Evolutionary conservation across 495 filamentous ascomycete species (phyloP).

Genomic region (Rhizodiscina lignyota): DNA sequence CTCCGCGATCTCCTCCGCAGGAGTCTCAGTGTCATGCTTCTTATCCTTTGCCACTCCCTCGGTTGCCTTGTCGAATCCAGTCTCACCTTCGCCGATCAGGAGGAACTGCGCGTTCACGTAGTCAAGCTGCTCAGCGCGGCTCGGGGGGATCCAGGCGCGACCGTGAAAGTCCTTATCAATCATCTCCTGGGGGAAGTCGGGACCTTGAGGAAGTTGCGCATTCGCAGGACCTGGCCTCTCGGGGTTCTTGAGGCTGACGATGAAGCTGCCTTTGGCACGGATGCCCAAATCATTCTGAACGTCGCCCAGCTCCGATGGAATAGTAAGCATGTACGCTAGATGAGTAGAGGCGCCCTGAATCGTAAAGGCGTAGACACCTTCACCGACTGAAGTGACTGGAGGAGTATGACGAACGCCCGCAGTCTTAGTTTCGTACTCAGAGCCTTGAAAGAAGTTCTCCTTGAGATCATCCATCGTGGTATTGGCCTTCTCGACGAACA

Average conservation of each 20-base stretch:
- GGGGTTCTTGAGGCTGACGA: conserved; percentile 71
- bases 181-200: conserved; percentile 63
- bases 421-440: conserved; percentile 65
- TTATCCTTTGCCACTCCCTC: conserved; percentile 38
- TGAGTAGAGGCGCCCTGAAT: conserved; percentile 55
- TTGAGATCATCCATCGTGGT: conserved; percentile 53
- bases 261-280: conserved; percentile 53
- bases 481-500: conserved; percentile 67
- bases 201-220: conserved; percentile 42
- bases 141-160: conserved; percentile 54
- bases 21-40: conserved; percentile 39
- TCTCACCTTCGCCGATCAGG: conserved; percentile 50
- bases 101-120: conserved; percentile 68
- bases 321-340: conserved; percentile 66
- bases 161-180: conserved; percentile 62
- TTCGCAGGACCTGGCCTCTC: conserved; percentile 44
- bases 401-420: conserved; percentile 51
- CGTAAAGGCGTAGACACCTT: conserved; percentile 78
- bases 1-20: conserved; percentile 38
- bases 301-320: conserved; percentile 53
- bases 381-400: conserved; percentile 57
- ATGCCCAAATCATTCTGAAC: conserved; percentile 68
- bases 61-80: conserved; percentile 3
- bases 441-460: conserved; percentile 48
- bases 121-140: conserved; percentile 56